phyloP scores from a whole-genome alignment of 31 red algal species.

The Porphyra umbilicalis region DNA sequence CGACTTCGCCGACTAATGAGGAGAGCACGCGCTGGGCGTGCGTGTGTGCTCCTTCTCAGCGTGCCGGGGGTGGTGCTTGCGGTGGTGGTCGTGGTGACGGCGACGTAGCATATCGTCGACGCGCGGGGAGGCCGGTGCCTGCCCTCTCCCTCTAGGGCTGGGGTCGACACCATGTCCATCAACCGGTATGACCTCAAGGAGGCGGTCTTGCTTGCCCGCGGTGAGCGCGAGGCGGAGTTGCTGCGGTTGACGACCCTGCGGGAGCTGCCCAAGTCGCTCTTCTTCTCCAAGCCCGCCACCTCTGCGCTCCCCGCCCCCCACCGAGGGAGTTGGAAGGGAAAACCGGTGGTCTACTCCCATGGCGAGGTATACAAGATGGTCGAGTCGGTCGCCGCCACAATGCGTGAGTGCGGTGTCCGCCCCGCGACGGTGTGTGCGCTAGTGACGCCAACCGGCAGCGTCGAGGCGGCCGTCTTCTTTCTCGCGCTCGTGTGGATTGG shows the following conservation, averaged over 20 bases:
- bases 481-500: not conserved
- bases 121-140: not conserved
- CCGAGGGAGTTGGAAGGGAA: not conserved
- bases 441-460: not conserved
- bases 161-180: not conserved
- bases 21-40: not conserved
- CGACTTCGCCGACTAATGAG: no score
- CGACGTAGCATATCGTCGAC: not conserved
- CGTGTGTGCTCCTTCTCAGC: not conserved
- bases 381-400: not conserved
- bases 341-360: not conserved
- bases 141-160: not conserved
- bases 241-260: not conserved
- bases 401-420: not conserved
- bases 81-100: not conserved
- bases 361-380: slow-evolving; percentile 3
- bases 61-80: not conserved
- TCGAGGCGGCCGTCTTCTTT: slow-evolving; percentile 5
- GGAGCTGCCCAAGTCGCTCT: slow-evolving; percentile 6
- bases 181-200: not conserved
- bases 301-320: not conserved
- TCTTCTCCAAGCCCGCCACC: not conserved
- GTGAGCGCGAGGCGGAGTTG: not conserved
- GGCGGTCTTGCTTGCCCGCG: not conserved
- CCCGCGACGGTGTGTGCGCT: not conserved